Base-by-base conservation (phyloP, 345 rosid genomes). In the Bruguiera parviflora region DNA sequence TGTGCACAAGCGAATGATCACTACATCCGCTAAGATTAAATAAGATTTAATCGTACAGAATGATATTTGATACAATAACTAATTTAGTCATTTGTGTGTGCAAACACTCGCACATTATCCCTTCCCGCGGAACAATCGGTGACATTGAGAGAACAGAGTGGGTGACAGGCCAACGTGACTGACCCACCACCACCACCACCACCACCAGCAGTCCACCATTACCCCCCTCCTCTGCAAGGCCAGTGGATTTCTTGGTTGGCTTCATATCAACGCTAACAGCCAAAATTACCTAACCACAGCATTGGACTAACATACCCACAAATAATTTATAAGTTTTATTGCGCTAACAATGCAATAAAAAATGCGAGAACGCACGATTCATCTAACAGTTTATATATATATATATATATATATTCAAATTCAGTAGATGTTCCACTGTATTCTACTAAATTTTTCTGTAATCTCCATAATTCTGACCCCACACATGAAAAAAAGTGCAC, bases 181-280 rank as follows among this genome's bases (percentile, higher is more conserved):
- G 93, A 71, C 86, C 89, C 92, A 90, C 96, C 46, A 39, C 11
- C 43, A 8, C 43, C 43, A 37, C 39, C 39, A 33, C 39, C 39
- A 8, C 32, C 32, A 31, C 32, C 32, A 31, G 6, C 35, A 32
- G 35, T 37, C 11, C 84, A 6, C 39, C 28, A 18, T 61, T 64
- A 19, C 68, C 63, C 53, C 21, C 43, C 66, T 21, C 61, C 60
- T 32, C 49, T 31, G 46, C 25, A 28, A 68, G 61, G 58, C 63
- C 69, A 73, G 78, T 81, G 83, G 82, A 69, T 80, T 78, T 86
- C 83, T 76, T 71, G 81, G 84, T 80, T 86, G 88, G 97, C 96
- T 93, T 93, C 92, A 76, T 77, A 83, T 83, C 85, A 86, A 88
- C 93, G 98, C 98, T 78, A 89, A 85, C 93, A 74, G 87, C 85